A percentile compares a stretch with the other conserved stretches of the same genome.
phyloP scores from a whole-genome alignment of 176 grass and related monocot species.

The Pharus latifolius region DNA sequence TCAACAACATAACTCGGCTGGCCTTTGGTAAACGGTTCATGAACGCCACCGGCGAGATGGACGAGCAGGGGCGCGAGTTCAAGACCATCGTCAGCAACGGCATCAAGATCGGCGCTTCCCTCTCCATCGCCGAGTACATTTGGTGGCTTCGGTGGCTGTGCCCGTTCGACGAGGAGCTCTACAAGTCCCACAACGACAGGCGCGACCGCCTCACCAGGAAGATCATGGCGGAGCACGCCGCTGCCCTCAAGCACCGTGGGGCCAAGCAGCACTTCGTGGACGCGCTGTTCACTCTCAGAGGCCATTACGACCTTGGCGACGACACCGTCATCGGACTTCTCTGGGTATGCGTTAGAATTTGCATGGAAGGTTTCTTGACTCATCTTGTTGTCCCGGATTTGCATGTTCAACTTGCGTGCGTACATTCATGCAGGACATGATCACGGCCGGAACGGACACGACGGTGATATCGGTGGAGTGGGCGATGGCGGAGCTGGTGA shows the following conservation, averaged over 20 bases:
- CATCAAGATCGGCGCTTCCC: constrained; percentile 60
- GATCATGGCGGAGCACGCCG: constrained; percentile 68
- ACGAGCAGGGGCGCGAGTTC: constrained; percentile 74
- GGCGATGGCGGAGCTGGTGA: constrained; percentile 47
- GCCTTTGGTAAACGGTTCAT: constrained; percentile 85
- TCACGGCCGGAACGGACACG: constrained; percentile 61
- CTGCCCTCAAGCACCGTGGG: constrained; percentile 25
- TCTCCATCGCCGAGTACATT: constrained; percentile 48
- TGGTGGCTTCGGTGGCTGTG: constrained; percentile 46
- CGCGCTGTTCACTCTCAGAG: constrained; percentile 50
- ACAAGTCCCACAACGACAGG: constrained; percentile 24
- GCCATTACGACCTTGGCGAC: constrained; percentile 60
- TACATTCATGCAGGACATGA: constrained; percentile 50
- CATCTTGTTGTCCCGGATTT: not conserved
- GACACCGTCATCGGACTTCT: constrained; percentile 63
- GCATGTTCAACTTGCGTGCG: too few relatives aligned
- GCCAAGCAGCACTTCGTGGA: constrained; percentile 65
- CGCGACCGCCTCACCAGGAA: constrained; percentile 44
- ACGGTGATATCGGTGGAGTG: constrained; percentile 66
- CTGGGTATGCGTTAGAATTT: constrained; percentile 31
- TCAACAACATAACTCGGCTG: constrained; percentile 74
- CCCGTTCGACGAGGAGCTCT: constrained; percentile 36
- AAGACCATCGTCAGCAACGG: constrained; percentile 54
- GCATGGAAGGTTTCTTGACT: not conserved
- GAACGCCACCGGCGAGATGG: constrained; percentile 34